phyloP scores from a whole-genome alignment of 2,329 filamentous ascomycete genomes.

The Ramularia endophylla region DNA sequence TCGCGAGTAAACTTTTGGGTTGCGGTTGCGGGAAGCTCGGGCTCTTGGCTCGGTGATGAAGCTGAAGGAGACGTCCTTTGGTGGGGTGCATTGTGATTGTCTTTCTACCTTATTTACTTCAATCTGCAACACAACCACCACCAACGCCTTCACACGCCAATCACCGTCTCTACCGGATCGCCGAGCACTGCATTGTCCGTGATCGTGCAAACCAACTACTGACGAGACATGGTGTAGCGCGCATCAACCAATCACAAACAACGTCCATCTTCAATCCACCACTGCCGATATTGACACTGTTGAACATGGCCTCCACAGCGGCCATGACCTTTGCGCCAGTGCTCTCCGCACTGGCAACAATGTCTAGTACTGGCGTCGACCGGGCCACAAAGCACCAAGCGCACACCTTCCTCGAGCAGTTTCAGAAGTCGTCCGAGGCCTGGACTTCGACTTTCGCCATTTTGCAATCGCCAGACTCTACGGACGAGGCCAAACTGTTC shows the following conservation, averaged over 20 bases:
- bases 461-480: slow-evolving; percentile 67
- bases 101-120: neutral
- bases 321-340: slow-evolving; percentile 63
- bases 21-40: neutral
- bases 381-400: slow-evolving; percentile 80
- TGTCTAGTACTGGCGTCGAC: slow-evolving; percentile 71
- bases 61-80: too few species aligned
- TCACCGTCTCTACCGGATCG: slow-evolving; percentile 1
- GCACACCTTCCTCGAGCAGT: slow-evolving; percentile 84
- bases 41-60: too few species aligned
- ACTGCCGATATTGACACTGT: slow-evolving; percentile 2
- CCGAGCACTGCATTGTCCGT: too few species aligned
- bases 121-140: neutral
- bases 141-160: too few species aligned
- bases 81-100: neutral
- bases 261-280: neutral
- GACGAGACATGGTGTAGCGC: neutral
- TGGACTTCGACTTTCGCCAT: slow-evolving; percentile 87
- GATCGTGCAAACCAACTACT: too few species aligned
- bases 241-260: neutral
- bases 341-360: slow-evolving; percentile 80
- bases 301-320: too few species aligned
- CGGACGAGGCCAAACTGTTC: slow-evolving; percentile 85
- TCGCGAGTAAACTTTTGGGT: neutral
- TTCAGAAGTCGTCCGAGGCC: slow-evolving; percentile 95